phyloP scores from a whole-genome alignment of 2,329 filamentous ascomycete genomes.

The Beauveria asiatica region DNA sequence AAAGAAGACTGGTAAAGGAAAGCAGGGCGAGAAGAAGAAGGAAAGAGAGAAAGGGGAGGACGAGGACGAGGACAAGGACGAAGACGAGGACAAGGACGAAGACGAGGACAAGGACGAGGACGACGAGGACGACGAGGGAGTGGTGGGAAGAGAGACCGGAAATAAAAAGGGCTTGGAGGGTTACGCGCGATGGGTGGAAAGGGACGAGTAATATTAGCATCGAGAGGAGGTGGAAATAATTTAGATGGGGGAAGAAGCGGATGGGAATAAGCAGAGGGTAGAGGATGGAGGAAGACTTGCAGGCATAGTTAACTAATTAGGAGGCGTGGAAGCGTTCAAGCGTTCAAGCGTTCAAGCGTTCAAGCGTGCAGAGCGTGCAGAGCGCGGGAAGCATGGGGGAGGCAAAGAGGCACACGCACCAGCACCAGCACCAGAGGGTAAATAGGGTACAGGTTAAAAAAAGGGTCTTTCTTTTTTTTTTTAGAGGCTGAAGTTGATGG shows the following conservation, averaged over 20 bases:
- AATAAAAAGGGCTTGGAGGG: conserved; percentile 7
- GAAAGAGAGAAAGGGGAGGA: not conserved
- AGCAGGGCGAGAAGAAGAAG: not conserved
- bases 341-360: too few relatives aligned
- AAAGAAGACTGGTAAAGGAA: not conserved
- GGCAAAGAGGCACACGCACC: too few relatives aligned
- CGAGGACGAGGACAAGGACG: not conserved
- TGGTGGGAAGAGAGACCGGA: conserved; percentile 1
- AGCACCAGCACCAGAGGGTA: too few relatives aligned
- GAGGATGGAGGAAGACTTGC: not conserved
- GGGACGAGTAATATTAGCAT: conserved; percentile 6
- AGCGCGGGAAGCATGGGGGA: too few relatives aligned
- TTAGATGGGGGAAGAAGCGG: conserved; percentile 8
- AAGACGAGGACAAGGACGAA: not conserved
- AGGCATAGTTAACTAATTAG: too few relatives aligned
- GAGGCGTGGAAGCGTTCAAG: not conserved
- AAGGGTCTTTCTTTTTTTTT: too few relatives aligned
- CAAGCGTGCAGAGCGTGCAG: too few relatives aligned
- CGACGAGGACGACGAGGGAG: not conserved
- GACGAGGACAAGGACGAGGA: not conserved
- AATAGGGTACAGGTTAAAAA: too few relatives aligned
- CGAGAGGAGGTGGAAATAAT: conserved; percentile 12
- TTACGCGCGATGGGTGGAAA: conserved; percentile 4
- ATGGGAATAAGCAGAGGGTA: conserved; percentile 10
- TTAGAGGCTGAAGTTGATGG: too few relatives aligned